phyloP scores from a whole-genome alignment of 208 protist genomes.

The Leishmania martiniquensis region DNA sequence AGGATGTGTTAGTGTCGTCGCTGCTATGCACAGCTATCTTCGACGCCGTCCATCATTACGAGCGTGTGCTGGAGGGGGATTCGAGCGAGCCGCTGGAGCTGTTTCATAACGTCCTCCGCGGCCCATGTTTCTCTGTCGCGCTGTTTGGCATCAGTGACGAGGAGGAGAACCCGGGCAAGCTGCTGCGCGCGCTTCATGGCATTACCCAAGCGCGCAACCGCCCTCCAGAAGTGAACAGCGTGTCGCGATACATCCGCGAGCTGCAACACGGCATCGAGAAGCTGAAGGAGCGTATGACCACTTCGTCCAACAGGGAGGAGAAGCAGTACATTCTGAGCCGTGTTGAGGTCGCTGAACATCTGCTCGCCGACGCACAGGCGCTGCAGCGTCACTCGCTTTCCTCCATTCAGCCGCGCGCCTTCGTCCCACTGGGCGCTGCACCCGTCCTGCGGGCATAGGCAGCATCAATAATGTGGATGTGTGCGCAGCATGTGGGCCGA shows the following conservation, averaged over 20 bases:
- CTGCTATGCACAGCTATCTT: slow-evolving; percentile 75
- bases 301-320: slow-evolving; percentile 45
- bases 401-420: slow-evolving; percentile 31
- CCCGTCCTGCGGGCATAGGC: slow-evolving; percentile 11
- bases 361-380: slow-evolving; percentile 52
- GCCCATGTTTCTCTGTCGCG: slow-evolving; percentile 54
- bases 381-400: slow-evolving; percentile 43
- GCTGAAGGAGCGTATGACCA: slow-evolving; percentile 45
- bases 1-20: slow-evolving; percentile 74
- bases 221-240: slow-evolving; percentile 53
- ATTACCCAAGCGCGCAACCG: slow-evolving; percentile 57
- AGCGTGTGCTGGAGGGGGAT: slow-evolving; percentile 41
- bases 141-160: slow-evolving; percentile 75
- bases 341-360: slow-evolving; percentile 44
- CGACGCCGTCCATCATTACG: slow-evolving; percentile 75
- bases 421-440: slow-evolving; percentile 50
- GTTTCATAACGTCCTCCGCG: slow-evolving; percentile 63
- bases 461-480: not conserved
- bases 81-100: slow-evolving; percentile 60
- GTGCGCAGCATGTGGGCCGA: not conserved
- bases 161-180: slow-evolving; percentile 53
- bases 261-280: slow-evolving; percentile 59
- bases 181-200: slow-evolving; percentile 55
- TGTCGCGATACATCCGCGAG: slow-evolving; percentile 52
- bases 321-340: slow-evolving; percentile 50